Evolutionary conservation across 2,329 filamentous ascomycete species (phyloP).

Genomic region (Neocatenulostroma microsporum): DNA sequence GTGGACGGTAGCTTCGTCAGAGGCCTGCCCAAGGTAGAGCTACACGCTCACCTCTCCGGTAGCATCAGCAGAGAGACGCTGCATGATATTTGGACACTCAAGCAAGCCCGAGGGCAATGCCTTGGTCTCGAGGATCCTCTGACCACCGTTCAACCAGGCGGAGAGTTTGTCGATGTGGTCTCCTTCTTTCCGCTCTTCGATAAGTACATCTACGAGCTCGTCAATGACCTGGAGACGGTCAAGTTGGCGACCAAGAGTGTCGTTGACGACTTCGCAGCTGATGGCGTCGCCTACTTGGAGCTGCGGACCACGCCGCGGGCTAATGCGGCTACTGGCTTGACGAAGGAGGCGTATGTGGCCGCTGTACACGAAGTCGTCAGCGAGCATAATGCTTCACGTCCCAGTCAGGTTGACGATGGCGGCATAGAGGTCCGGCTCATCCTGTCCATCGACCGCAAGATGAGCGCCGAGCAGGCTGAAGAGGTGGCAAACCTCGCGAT

Average conservation of each 20-base stretch:
- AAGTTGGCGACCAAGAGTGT: constrained; percentile 58
- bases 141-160: constrained; percentile 60
- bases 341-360: constrained; percentile 56
- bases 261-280: constrained; percentile 56
- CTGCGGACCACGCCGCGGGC: constrained; percentile 70
- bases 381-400: constrained; percentile 41
- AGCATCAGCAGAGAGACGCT: constrained; percentile 66
- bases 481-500: constrained; percentile 58
- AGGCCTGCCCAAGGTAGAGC: constrained; percentile 44
- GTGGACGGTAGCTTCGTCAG: constrained; percentile 25
- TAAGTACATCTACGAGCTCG: constrained; percentile 69
- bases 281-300: constrained; percentile 71
- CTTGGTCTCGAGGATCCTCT: constrained; percentile 60
- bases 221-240: constrained; percentile 50
- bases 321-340: constrained; percentile 43
- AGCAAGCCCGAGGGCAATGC: constrained; percentile 44
- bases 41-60: constrained; percentile 74
- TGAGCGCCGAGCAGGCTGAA: constrained; percentile 50
- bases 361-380: constrained; percentile 58
- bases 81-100: constrained; percentile 63
- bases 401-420: constrained; percentile 15
- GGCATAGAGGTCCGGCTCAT: constrained; percentile 58
- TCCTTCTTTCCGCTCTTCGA: constrained; percentile 75
- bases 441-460: constrained; percentile 65
- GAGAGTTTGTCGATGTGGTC: constrained; percentile 17